Evolutionary conservation across 768 basidiomycete genomes (phyloP).

Genomic region (Tricholomella constricta): DNA sequence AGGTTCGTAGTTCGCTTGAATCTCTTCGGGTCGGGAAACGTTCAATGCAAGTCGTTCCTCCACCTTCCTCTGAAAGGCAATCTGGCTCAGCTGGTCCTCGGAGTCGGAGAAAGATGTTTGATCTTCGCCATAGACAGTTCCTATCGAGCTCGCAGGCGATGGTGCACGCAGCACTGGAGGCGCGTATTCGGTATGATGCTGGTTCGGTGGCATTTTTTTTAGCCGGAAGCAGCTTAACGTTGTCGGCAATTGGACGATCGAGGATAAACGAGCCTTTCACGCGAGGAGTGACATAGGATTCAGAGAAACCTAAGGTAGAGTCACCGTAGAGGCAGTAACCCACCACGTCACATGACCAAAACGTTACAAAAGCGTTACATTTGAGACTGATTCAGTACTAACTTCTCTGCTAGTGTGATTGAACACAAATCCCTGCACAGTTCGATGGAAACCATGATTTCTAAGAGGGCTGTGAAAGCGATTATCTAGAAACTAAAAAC

Average conservation of each 20-base stretch:
- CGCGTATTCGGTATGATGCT: conserved; percentile 47
- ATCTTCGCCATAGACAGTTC: conserved; percentile 47
- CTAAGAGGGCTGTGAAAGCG: too few species aligned
- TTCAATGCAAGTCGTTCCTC: conserved; percentile 39
- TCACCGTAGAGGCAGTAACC: too few species aligned
- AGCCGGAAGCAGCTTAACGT: not conserved
- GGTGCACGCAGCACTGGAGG: conserved; percentile 48
- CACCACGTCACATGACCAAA: too few species aligned
- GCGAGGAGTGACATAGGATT: not conserved
- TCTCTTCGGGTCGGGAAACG: conserved; percentile 41
- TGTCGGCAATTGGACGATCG: not conserved
- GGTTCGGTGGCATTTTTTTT: conserved; percentile 22
- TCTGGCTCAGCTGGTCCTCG: conserved; percentile 39
- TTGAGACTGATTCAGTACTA: too few species aligned
- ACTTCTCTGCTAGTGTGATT: too few species aligned
- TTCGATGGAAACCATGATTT: too few species aligned
- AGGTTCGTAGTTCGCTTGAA: conserved; percentile 40
- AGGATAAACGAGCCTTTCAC: not conserved
- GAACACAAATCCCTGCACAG: too few species aligned
- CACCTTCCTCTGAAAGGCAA: conserved; percentile 45
- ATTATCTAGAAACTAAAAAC: too few species aligned
- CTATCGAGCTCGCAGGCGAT: conserved; percentile 55
- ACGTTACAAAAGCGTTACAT: too few species aligned
- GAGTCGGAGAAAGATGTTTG: conserved; percentile 47
- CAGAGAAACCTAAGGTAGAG: too few species aligned